Base-by-base conservation (phyloP, 257 asterid genomes). In the Perilla frutescens region DNA sequence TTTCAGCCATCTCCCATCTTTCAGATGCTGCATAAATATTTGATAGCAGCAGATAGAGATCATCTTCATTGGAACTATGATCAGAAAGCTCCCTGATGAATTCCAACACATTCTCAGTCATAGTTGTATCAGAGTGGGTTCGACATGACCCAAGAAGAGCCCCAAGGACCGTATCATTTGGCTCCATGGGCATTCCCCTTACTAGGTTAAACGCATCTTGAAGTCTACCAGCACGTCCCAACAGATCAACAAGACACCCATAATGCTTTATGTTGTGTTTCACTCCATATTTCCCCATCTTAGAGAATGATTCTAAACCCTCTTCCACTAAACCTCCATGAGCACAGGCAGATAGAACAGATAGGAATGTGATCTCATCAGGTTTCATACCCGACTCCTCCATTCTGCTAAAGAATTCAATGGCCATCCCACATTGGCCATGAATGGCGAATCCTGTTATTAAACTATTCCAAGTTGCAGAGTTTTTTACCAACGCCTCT, bases 181-280 rank as follows among this genome's bases (percentile, higher is more conserved):
- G 90, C 54, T 58, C 72, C 77, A 84, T 15, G 1, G 95, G 90
- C 96, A 92, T 92, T 40, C 76, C 76, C 76, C 81, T 80, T 13
- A 92, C 81, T 51, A 90, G 68, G 6, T 84, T 67, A 37, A 80
- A 83, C 48, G 97, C 96, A 66, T 85, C 96, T 7, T 82, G 71
- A 76, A 90, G 58, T 80, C 81, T 90, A 66, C 97, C 95, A 0
- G 89, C 90, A 0, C 97, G 89, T 49, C 96, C 97, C 83, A 92
- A 77, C 65, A 92, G 79, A 79, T 90, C 96, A 34, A 89, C 89
- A 43, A 92, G 78, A 74, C 93, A 86, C 7, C 97, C 95, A 29
- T 90, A 90, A 75, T 92, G 98, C 85, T 85, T 87, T 58, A 87
- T 53, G 76, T 76, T 89, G 9, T 90, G 83, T 57, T 48, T 77